Evolutionary conservation across 2,329 filamentous ascomycete species (phyloP).

Genomic region (Ceratocystis harringtonii): DNA sequence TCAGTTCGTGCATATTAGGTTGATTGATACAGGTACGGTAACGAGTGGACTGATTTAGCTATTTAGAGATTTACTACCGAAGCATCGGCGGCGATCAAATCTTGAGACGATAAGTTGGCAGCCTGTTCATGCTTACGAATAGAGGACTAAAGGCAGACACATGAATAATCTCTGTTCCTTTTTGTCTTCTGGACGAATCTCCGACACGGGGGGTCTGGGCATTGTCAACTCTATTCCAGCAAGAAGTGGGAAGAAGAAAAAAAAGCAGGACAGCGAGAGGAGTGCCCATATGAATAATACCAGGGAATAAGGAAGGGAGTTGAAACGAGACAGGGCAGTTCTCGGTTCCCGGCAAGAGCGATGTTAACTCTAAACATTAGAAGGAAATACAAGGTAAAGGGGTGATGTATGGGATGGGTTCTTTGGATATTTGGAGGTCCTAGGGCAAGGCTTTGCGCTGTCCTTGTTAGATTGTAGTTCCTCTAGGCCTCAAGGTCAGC

Average conservation of each 20-base stretch:
- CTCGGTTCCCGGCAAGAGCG: neutral
- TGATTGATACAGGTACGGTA: neutral
- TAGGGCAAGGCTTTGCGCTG: neutral
- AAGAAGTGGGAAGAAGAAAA: neutral
- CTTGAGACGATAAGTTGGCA: neutral
- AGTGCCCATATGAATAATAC: neutral
- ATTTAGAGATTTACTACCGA: neutral
- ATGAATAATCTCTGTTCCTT: neutral
- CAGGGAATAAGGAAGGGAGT: neutral
- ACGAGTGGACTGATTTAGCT: neutral
- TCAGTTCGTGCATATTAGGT: too few species aligned
- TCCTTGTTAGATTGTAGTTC: neutral
- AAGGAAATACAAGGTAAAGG: neutral
- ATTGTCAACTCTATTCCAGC: too few species aligned
- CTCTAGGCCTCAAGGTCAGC: too few species aligned
- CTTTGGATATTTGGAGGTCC: neutral
- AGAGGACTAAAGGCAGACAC: neutral
- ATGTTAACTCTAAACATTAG: neutral
- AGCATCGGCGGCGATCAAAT: neutral
- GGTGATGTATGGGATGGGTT: neutral
- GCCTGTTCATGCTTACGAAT: neutral
- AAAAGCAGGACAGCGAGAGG: neutral
- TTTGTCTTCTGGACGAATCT: neutral
- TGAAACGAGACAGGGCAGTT: neutral
- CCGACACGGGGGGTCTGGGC: neutral